Percentiles rank a stretch among this genome's conserved stretches.
Evolutionary conservation across 768 basidiomycete genomes (phyloP).

Genomic region (Cystofilobasidium capitatum): DNA sequence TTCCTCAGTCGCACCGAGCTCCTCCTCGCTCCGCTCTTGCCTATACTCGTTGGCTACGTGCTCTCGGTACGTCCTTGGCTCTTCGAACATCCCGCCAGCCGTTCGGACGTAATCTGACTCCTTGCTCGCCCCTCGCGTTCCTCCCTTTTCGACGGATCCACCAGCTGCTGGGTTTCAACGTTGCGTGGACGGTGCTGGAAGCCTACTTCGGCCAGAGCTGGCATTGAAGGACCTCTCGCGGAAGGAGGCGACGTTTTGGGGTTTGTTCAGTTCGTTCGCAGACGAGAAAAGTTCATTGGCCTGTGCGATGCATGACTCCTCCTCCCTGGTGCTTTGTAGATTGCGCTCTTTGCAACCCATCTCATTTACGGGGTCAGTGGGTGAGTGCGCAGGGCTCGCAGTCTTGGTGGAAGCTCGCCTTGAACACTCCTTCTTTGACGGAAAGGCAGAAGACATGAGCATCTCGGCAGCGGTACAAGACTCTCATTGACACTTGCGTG

Average conservation of each 20-base stretch:
- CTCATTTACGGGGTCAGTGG: no score
- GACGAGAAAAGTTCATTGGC: no score
- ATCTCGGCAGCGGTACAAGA: no score
- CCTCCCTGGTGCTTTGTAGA: no score
- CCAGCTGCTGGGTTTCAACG: conserved; percentile 72
- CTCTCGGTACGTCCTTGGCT: conserved; percentile 44
- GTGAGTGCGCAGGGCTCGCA: no score
- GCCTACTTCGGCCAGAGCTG: conserved; percentile 58
- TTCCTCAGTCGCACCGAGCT: conserved; percentile 85
- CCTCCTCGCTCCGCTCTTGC: conserved; percentile 78
- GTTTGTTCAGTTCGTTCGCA: no score
- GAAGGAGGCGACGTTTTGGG: no score
- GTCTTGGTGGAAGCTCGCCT: no score
- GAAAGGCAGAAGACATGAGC: no score
- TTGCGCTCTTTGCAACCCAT: no score
- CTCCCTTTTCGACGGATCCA: conserved; percentile 24
- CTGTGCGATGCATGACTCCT: no score
- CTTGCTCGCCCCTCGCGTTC: not conserved
- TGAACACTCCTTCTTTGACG: no score
- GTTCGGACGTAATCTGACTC: not conserved
- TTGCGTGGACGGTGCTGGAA: conserved; percentile 67
- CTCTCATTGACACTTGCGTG: not conserved
- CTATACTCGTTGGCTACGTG: conserved; percentile 75
- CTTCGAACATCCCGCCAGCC: not conserved
- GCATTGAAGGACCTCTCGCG: conserved; percentile 15